Percentiles rank a stretch among this genome's conserved stretches.
Conservation (phyloP, 345 rosid species). For the Euphorbia peplus region DNA sequence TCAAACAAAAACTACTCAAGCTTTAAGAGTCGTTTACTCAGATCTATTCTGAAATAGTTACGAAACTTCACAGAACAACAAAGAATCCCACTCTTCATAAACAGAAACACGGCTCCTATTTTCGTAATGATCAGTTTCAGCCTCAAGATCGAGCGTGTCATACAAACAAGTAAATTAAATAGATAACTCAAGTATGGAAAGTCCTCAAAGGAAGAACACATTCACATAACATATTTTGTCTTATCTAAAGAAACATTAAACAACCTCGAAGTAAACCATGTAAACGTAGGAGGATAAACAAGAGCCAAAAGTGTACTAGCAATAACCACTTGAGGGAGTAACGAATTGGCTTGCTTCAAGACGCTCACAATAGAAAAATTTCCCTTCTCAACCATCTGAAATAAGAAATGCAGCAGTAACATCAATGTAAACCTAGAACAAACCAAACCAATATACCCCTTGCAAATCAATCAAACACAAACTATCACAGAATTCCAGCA, state of each 20-base stretch:
- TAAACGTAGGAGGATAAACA: constrained; percentile 84
- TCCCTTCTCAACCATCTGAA: constrained; percentile 36
- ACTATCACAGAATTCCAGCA: neutral
- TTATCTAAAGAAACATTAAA: neutral
- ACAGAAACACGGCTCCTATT: neutral
- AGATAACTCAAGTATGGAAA: neutral
- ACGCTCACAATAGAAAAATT: constrained; percentile 43
- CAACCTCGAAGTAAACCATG: constrained; percentile 93
- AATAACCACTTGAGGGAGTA: constrained; percentile 82
- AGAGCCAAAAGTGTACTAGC: constrained; percentile 90
- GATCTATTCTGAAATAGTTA: neutral
- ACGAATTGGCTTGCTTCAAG: constrained; percentile 68
- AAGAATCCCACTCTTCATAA: neutral
- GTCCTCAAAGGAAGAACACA: neutral
- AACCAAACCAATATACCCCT: neutral
- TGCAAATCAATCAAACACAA: neutral
- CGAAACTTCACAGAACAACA: neutral
- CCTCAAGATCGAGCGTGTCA: neutral
- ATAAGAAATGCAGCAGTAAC: constrained; percentile 10
- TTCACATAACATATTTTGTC: no score
- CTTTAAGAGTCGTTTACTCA: neutral
- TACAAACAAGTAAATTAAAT: neutral
- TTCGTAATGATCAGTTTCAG: neutral
- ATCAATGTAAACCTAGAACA: neutral
- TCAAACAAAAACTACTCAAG: neutral